A percentile compares a stretch with the other conserved stretches of the same genome.
phyloP scores from a whole-genome alignment of 2,329 filamentous ascomycete species.

The Ceratocystis huliohia region DNA sequence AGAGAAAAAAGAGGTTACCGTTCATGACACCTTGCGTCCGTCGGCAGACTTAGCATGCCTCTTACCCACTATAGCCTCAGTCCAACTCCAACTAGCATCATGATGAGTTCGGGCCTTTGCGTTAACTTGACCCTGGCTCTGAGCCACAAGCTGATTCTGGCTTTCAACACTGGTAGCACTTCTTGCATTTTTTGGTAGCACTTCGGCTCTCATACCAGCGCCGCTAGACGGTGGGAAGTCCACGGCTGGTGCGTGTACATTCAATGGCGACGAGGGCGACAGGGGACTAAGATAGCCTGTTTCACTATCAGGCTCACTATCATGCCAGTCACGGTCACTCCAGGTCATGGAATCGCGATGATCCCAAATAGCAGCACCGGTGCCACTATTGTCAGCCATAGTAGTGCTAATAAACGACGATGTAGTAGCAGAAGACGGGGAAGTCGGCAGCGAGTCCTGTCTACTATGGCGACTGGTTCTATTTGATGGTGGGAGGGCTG shows the following conservation, averaged over 20 bases:
- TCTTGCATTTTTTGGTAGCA: background rate
- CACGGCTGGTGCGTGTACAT: background rate
- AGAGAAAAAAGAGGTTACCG: background rate
- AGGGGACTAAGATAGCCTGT: constrained; percentile 22
- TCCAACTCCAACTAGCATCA: constrained; percentile 37
- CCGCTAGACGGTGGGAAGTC: background rate
- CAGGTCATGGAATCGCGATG: constrained; percentile 46
- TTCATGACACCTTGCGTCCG: background rate
- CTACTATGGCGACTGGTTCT: constrained; percentile 8
- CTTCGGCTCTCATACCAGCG: background rate
- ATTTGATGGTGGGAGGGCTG: constrained; percentile 24
- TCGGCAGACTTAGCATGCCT: constrained; percentile 18
- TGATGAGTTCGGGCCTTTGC: constrained; percentile 4
- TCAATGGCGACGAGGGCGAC: constrained; percentile 7
- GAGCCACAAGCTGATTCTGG: background rate
- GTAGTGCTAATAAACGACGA: constrained; percentile 9
- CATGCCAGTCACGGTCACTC: constrained; percentile 53
- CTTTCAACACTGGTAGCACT: too few species aligned
- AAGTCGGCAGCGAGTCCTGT: constrained; percentile 5
- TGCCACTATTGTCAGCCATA: too few species aligned
- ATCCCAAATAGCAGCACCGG: constrained; percentile 21
- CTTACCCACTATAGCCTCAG: constrained; percentile 42
- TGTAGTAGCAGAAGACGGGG: background rate
- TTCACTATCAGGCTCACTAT: constrained; percentile 39
- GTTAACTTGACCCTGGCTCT: background rate